Percentiles rank a stretch among this genome's conserved stretches.
Conservation (phyloP, 2,329 filamentous ascomycete genomes). For the Niveomyces coronatus region DNA sequence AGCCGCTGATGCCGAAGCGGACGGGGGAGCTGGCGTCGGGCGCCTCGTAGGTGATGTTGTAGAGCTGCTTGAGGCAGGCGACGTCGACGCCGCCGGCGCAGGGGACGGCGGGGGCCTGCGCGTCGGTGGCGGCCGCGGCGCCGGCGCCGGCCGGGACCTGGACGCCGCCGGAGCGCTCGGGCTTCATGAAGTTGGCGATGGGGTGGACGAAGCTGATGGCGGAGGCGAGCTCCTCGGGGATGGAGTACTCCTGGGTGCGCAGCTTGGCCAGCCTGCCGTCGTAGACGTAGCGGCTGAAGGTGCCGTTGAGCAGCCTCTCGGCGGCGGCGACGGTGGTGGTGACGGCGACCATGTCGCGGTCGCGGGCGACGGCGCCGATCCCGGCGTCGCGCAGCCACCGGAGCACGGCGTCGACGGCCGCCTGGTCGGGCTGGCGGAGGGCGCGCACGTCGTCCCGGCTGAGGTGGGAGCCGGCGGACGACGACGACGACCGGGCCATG, state of each 20-base stretch:
- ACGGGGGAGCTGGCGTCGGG: conserved; percentile 15
- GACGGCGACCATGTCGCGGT: conserved; percentile 23
- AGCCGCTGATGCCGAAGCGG: conserved; percentile 28
- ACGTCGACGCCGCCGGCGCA: conserved; percentile 20
- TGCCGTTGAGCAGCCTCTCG: conserved; percentile 19
- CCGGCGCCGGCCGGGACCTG: background rate
- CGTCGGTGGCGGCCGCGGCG: background rate
- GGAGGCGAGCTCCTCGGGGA: conserved; percentile 20
- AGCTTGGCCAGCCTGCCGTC: conserved; percentile 18
- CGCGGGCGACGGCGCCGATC: conserved; percentile 16
- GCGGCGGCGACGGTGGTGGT: conserved; percentile 21
- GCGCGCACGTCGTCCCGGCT: conserved; percentile 3
- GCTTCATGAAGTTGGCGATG: conserved; percentile 26
- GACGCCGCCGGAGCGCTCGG: conserved; percentile 7
- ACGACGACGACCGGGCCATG: background rate
- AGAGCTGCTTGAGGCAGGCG: conserved; percentile 25
- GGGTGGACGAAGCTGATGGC: conserved; percentile 30
- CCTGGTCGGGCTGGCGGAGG: conserved; percentile 1
- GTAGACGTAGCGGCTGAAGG: conserved; percentile 26
- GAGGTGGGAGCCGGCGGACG: conserved; percentile 1
- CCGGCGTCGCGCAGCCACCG: conserved; percentile 24
- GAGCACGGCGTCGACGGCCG: conserved; percentile 16
- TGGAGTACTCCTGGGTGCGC: conserved; percentile 24
- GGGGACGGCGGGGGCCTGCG: conserved; percentile 15
- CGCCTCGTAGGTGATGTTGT: conserved; percentile 24